phyloP scores from a whole-genome alignment of 805 yeast genomes.

The Sungouiella blattae region DNA sequence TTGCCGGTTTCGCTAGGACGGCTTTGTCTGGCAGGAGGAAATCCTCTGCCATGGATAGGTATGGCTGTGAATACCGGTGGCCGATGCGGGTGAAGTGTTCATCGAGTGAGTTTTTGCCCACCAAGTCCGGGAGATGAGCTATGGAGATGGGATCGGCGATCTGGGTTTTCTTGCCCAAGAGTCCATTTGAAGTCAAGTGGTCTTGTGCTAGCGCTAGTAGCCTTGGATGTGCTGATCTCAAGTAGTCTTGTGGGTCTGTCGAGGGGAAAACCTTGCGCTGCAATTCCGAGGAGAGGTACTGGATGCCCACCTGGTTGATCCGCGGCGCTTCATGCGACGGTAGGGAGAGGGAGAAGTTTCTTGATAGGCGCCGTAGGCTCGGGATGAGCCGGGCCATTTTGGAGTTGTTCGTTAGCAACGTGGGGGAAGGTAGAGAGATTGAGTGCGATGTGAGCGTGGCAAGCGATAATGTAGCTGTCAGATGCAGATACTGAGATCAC shows the following conservation, averaged over 20 bases:
- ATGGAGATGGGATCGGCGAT: conserved; percentile 54
- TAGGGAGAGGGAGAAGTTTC: too few species aligned
- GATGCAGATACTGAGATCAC: too few species aligned
- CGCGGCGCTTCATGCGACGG: conserved; percentile 46
- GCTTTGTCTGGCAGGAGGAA: conserved; percentile 37
- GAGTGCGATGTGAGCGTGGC: too few species aligned
- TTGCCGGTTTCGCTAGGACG: conserved; percentile 29
- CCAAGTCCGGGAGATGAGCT: conserved; percentile 63
- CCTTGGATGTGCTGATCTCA: conserved; percentile 27
- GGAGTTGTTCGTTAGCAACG: too few species aligned
- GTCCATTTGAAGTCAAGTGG: conserved; percentile 57
- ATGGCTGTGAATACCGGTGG: conserved; percentile 53
- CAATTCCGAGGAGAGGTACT: conserved; percentile 59
- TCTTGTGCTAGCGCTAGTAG: conserved; percentile 49
- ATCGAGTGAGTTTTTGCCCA: conserved; percentile 65
- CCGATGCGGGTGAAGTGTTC: conserved; percentile 85
- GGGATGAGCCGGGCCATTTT: too few species aligned
- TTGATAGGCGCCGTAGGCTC: too few species aligned
- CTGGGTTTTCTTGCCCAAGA: conserved; percentile 74
- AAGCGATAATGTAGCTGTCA: too few species aligned
- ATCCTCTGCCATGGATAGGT: conserved; percentile 46
- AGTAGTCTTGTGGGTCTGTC: conserved; percentile 22
- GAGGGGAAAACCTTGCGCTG: conserved; percentile 61
- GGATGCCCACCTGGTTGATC: conserved; percentile 76
- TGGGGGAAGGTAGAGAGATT: too few species aligned